Conservation (phyloP, 1,284 basidiomycete species). For the Ceratobasidium theobromae region DNA sequence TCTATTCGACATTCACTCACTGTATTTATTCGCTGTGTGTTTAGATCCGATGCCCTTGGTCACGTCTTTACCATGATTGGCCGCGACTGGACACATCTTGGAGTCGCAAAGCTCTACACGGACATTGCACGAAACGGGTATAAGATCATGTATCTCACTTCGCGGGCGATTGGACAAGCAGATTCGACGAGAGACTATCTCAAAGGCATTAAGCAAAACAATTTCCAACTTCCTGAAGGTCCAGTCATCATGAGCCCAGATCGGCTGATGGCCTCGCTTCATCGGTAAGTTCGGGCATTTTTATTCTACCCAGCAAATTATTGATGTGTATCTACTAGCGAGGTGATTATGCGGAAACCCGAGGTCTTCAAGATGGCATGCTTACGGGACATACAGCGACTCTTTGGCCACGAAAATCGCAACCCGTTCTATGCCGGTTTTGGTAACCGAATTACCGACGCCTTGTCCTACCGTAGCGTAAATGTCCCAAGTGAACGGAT, state of each 20-base stretch:
- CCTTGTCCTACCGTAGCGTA: constrained; percentile 93
- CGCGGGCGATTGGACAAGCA: constrained; percentile 96
- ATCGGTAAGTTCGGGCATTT: constrained; percentile 62
- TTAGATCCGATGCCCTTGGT: constrained; percentile 92
- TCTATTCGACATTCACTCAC: constrained; percentile 2
- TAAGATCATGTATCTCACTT: constrained; percentile 98
- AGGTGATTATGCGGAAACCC: constrained; percentile 98
- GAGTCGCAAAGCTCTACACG: constrained; percentile 97
- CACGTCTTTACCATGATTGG: constrained; percentile 99
- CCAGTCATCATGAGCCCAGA: constrained; percentile 99
- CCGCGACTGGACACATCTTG: constrained; percentile 98
- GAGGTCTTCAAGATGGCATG: constrained; percentile 99
- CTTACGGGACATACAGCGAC: constrained; percentile 89
- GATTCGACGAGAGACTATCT: constrained; percentile 96
- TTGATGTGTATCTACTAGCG: constrained; percentile 50
- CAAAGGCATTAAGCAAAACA: constrained; percentile 92
- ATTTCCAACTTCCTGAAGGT: constrained; percentile 94
- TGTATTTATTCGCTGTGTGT: constrained; percentile 20
- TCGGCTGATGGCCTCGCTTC: constrained; percentile 89
- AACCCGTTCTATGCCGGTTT: constrained; percentile 97
- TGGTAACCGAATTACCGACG: constrained; percentile 98
- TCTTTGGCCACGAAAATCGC: constrained; percentile 75
- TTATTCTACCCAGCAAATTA: not conserved
- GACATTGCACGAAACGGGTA: constrained; percentile 97
- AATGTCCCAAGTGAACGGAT: constrained; percentile 93